These are phyloP conservation scores for Pyrenochaeta sp. DNA, from an alignment of 2,329 filamentous ascomycete species.

Conservation along the genomic window DNA sequence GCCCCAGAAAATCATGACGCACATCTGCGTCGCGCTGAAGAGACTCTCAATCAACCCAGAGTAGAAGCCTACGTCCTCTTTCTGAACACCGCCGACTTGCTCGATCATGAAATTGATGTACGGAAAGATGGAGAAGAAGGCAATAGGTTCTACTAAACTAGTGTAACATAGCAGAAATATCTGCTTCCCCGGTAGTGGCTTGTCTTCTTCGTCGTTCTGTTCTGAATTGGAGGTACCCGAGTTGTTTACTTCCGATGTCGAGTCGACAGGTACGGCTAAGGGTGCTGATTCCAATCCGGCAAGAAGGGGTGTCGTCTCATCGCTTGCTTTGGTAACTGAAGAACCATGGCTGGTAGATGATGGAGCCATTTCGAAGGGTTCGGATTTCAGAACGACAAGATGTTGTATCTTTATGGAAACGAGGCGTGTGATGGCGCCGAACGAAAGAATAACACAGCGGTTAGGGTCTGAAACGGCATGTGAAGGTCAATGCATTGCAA, in stretches of 20 bases:
- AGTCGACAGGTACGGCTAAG: constrained; percentile 18
- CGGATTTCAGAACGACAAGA: too few relatives aligned
- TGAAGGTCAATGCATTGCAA: too few relatives aligned
- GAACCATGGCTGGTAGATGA: background rate
- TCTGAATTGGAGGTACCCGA: background rate
- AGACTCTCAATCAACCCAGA: constrained; percentile 75
- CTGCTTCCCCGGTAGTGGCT: constrained; percentile 57
- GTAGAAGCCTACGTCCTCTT: constrained; percentile 81
- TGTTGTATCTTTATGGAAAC: too few relatives aligned
- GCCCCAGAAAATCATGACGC: constrained; percentile 81
- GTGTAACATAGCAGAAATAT: constrained; percentile 78
- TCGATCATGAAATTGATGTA: constrained; percentile 82
- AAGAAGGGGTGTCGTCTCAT: constrained; percentile 43
- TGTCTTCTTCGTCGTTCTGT: constrained; percentile 17
- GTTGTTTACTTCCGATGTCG: background rate
- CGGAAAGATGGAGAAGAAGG: constrained; percentile 85
- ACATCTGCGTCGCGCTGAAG: constrained; percentile 78
- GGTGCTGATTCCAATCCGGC: constrained; percentile 23
- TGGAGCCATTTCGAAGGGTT: constrained; percentile 1
- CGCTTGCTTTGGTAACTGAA: constrained; percentile 5
- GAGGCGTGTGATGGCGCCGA: too few relatives aligned
- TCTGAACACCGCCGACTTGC: constrained; percentile 67
- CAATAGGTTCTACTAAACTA: constrained; percentile 76
- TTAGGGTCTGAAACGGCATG: too few relatives aligned
- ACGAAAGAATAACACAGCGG: too few relatives aligned